Percentiles rank a stretch among this genome's conserved stretches.
phyloP scores from a whole-genome alignment of 768 basidiomycete species.

The Auricularia sp. region DNA sequence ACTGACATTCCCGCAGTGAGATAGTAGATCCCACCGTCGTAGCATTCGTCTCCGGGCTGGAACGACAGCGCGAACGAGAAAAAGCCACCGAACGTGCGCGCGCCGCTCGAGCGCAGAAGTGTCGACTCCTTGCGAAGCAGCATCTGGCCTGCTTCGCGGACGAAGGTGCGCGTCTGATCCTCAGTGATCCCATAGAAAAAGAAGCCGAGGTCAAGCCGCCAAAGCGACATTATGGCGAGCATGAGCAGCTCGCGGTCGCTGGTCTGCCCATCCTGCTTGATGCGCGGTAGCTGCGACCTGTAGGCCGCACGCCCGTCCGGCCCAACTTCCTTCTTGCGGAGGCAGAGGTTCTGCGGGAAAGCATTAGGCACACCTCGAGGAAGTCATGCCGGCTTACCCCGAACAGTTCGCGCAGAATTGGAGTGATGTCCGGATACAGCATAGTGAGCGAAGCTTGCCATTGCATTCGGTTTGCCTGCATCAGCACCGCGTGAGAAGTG shows the following conservation, averaged over 20 bases:
- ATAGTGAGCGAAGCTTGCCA: not conserved
- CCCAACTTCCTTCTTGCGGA: not conserved
- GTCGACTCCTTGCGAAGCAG: not conserved
- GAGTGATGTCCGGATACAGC: not conserved
- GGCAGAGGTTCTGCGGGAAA: not conserved
- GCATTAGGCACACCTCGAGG: too few relatives aligned
- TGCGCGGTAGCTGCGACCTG: not conserved
- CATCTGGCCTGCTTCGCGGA: not conserved
- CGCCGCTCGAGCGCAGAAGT: not conserved
- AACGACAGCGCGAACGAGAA: not conserved
- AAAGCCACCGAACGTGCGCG: not conserved
- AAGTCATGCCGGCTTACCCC: not conserved
- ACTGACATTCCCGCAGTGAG: not conserved
- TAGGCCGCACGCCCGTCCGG: not conserved
- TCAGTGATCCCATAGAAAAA: constrained; percentile 34
- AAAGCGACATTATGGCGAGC: constrained; percentile 56
- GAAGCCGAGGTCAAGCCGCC: constrained; percentile 51
- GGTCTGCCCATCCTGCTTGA: not conserved
- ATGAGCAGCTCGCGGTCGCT: constrained; percentile 49
- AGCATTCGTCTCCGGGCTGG: not conserved
- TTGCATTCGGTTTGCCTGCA: not conserved
- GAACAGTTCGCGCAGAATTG: not conserved
- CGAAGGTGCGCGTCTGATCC: constrained; percentile 16
- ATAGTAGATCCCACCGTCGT: not conserved
- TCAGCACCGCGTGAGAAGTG: not conserved